Evolutionary conservation across 345 rosid species (phyloP), one percentile per base, ranked within the genome.

Genomic region (Aethionema arabicum): DNA sequence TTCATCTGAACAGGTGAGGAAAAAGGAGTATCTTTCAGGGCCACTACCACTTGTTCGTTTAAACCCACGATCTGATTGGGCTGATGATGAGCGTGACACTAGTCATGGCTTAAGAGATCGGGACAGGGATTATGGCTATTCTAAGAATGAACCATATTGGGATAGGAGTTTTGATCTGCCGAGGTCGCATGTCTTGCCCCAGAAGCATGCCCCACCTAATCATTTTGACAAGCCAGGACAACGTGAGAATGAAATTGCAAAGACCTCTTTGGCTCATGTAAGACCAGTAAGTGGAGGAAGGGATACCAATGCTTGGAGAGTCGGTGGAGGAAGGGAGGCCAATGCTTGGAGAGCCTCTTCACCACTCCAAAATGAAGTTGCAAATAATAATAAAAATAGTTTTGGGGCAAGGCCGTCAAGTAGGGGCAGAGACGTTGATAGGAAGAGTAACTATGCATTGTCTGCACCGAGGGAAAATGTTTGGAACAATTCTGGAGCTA

Each of bases 31-130:
- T 70, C 77, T 84, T 72, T 66, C 82, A 3, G 95, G 83, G 45
- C 95, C 91, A 32, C 68, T 92, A 42, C 97, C 96, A 1, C 69
- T 87, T 60, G 87, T 90, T 72, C 80, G 79, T 46, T 69, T 90
- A 87, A 76, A 80, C 16, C 96, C 96, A 14, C 81, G 99, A 55
- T 93, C 95, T 69, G 99, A 93, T 69, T 93, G 99, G 97, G 95
- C 91, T 59, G 99, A 95, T 77, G 99, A 95, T 77, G 99, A 95
- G 73, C 97, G 96, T 65, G 99, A 95, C 62, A 90, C 95, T 32
- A 77, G 97, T 65, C 85, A 70, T 62, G 83, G 83, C 52, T 78
- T 87, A 68, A 61, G 72, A 43, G 85, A 86, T 40, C 59, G 80
- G 29, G 84, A 81, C 61, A 92, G 83, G 50, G 95, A 83, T 66